Percentiles rank a stretch among this genome's conserved stretches.
Conservation (phyloP, 2,329 filamentous ascomycete genomes). For the Ascochyta clinopodiicola region DNA sequence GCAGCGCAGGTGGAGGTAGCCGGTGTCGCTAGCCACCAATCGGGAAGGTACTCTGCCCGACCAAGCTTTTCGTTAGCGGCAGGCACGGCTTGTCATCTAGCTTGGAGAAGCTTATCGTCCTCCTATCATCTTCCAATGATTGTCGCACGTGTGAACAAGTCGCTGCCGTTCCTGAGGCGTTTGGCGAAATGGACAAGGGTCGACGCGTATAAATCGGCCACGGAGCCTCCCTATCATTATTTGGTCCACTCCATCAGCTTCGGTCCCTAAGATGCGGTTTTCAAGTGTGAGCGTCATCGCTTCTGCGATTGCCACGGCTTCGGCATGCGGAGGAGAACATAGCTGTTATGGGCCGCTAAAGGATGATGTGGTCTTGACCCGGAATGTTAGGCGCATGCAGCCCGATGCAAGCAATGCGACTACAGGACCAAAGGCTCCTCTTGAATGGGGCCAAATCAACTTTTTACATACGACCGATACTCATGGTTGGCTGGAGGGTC, state of each 20-base stretch:
- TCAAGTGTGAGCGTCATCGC: conserved; percentile 14
- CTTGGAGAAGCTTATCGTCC: conserved; percentile 31
- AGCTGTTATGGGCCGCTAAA: conserved; percentile 50
- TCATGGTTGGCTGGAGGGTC: conserved; percentile 67
- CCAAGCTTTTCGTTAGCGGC: conserved; percentile 26
- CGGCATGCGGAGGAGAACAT: conserved; percentile 41
- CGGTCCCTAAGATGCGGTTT: conserved; percentile 20
- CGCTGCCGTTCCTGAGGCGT: conserved; percentile 1
- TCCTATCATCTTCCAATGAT: conserved; percentile 19
- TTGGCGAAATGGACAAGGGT: neutral
- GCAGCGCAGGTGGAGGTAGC: conserved; percentile 2
- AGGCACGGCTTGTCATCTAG: conserved; percentile 18
- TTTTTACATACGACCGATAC: conserved; percentile 71
- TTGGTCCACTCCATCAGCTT: neutral
- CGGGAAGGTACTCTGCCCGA: conserved; percentile 25
- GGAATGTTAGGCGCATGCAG: conserved; percentile 54
- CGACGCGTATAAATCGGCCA: conserved; percentile 4
- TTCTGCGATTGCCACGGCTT: conserved; percentile 12
- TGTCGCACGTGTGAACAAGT: conserved; percentile 21
- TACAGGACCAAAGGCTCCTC: conserved; percentile 44
- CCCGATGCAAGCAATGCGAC: conserved; percentile 52
- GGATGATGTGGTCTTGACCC: conserved; percentile 50
- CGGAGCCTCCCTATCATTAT: neutral
- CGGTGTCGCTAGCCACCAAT: conserved; percentile 23
- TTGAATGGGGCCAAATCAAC: conserved; percentile 70